Evolutionary conservation across 305 asterid species (phyloP), one percentile per base, ranked within the genome.

Genomic region (Caryopteris hybrid): DNA sequence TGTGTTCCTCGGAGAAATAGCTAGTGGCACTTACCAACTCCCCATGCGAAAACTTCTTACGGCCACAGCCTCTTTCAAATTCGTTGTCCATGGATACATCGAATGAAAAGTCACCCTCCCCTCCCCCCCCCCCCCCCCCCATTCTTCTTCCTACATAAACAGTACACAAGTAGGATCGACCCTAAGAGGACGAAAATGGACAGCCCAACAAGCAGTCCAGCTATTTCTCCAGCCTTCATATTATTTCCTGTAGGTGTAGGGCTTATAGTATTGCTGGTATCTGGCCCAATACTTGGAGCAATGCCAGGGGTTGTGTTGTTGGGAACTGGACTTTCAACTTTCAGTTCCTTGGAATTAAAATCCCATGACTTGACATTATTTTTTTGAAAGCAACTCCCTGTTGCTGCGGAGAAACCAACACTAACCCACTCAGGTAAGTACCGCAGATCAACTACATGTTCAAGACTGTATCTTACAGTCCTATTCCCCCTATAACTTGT

Each of bases 1-100:
- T 85, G 59, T 66, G 68, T 7, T 38, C 61, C 39, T 71, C 74
- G 0, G 84, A 60, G 23, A 87, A 85, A 33, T 78, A 66, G 33
- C 66, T 51, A 0, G 91, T 83, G 2, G 80, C 84, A 8, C 42
- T 22, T 9, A 64, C 69, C 41, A 85, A 14, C 6, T 79, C 80
- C 0, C 27, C 27, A 12, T 79, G 76, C 0, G 68, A 43, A 55
- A 61, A 61, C 27, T 33, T 43, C 16, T 45, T 61, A 14, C 55
- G 68, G 5, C 68, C 68, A 43, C 54, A 22, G 1, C 54, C 68
- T 27, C 33, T 61, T 8, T 61, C 55, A 2, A 61, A 61, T 14
- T 61, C 68, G 20, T 8, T 25, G 25, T 61, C 42, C 54, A 61
- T 61, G 16, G 54, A 39, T 16, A 1, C 7, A 41, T 41, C 47